Base-by-base conservation (phyloP, 1,284 basidiomycete genomes). In the Ceratobasidium sp. region DNA sequence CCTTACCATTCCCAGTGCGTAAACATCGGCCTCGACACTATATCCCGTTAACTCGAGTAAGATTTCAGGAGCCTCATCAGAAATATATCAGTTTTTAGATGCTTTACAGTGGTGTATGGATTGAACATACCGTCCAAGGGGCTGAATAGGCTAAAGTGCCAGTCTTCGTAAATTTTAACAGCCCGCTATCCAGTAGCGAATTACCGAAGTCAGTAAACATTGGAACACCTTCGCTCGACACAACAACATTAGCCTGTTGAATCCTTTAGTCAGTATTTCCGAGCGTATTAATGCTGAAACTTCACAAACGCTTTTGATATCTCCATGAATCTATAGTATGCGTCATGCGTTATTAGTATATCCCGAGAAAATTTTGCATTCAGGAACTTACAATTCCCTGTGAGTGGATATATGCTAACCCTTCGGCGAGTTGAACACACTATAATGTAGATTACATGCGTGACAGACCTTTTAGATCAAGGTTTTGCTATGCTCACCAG, bases 151-250 rank as follows among this genome's bases (percentile, higher is more conserved):
- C 15, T 12, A 17, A 26, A 9, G 44, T 50, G 15, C n/a, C 44
- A 2, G 46, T 33, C 28, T 2, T 12, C 2, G 65, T 28, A 12
- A 67, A 50, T 1, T 28, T 3, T 46, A 67, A 13, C 1, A 9
- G 38, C 26, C n/a, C 13, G 3, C 7, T n/a, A 1, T 33, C 5
- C 23, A 52, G 5, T 1, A 38, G 9, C 3, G 65, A 28, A 38
- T 50, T 67, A 2, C 65, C 65, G 15, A 67, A 67, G 26, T 67
- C 65, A 2, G 46, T 23, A 6, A 67, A 52, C 65, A 44, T 67
- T 0, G 65, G 65, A 1, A 33, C 15, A 4, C 44, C 44, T 28
- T 67, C 6, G 7, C 28, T 23, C 9, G 28, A 67, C 3, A 67
- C 44, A 15, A 67, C 12, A 13, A 48, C 28, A n/a, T 67, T 67